Conservation (phyloP, 495 filamentous ascomycete genomes). For the Neurospora hispaniola region DNA sequence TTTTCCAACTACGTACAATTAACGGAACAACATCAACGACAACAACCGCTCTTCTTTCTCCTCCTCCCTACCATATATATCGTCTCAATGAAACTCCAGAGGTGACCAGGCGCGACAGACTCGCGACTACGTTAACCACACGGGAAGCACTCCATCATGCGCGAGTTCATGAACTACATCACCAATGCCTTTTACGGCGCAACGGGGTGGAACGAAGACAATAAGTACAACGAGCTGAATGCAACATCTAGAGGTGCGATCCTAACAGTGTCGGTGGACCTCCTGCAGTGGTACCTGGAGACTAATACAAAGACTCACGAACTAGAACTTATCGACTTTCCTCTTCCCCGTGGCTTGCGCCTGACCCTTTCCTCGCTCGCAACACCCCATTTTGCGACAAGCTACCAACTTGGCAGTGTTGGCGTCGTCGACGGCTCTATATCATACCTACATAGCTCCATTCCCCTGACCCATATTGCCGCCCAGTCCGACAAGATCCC, state of each 20-base stretch:
- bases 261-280: background rate
- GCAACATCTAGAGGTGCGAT: slow-evolving; percentile 66
- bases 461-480: slow-evolving; percentile 48
- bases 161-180: slow-evolving; percentile 97
- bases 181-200: slow-evolving; percentile 83
- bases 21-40: background rate
- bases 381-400: slow-evolving; percentile 81
- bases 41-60: background rate
- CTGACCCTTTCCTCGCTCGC: slow-evolving; percentile 83
- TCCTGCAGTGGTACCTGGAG: background rate
- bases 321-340: slow-evolving; percentile 75
- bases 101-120: slow-evolving; percentile 10
- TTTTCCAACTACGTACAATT: background rate
- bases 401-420: slow-evolving; percentile 74
- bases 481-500: slow-evolving; percentile 37
- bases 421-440: slow-evolving; percentile 85
- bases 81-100: slow-evolving; percentile 12
- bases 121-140: slow-evolving; percentile 7
- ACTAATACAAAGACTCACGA: background rate
- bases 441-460: slow-evolving; percentile 80
- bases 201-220: slow-evolving; percentile 85
- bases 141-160: slow-evolving; percentile 43
- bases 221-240: slow-evolving; percentile 81
- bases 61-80: background rate
- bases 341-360: slow-evolving; percentile 66